A percentile compares a stretch with the other conserved stretches of the same genome.
These are phyloP conservation scores for Microdochium nivale DNA, from an alignment of 2,329 filamentous ascomycete species.

Conservation along the genomic window DNA sequence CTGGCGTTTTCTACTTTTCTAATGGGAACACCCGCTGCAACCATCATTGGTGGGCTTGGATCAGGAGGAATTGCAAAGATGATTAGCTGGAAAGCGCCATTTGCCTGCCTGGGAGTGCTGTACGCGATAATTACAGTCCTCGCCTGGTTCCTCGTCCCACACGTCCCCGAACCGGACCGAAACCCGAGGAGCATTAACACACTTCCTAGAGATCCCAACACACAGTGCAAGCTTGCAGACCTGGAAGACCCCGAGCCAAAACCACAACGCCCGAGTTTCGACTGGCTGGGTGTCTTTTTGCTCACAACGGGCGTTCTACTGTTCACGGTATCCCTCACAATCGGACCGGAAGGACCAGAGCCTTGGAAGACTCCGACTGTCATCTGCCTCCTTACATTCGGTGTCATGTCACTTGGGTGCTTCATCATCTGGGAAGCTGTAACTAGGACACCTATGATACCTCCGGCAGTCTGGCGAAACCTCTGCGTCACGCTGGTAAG, in stretches of 20 bases:
- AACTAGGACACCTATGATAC: slow-evolving; percentile 21
- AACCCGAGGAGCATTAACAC: slow-evolving; percentile 8
- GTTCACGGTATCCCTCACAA: slow-evolving; percentile 20
- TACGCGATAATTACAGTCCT: slow-evolving; percentile 16
- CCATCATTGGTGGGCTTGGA: slow-evolving; percentile 22
- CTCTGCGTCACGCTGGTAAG: slow-evolving; percentile 18
- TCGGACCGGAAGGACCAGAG: slow-evolving; percentile 20
- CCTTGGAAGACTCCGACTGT: slow-evolving; percentile 23
- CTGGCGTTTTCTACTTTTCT: slow-evolving; percentile 23
- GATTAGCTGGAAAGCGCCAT: slow-evolving; percentile 21
- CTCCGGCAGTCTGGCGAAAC: slow-evolving; percentile 18
- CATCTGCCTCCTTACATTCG: slow-evolving; percentile 19
- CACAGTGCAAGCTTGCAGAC: slow-evolving; percentile 11
- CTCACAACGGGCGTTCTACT: slow-evolving; percentile 19
- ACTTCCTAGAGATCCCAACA: slow-evolving; percentile 9
- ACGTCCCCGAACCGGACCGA: slow-evolving; percentile 12
- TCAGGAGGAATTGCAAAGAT: slow-evolving; percentile 18
- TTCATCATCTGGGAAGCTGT: slow-evolving; percentile 22
- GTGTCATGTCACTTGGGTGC: slow-evolving; percentile 17
- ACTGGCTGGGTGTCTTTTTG: slow-evolving; percentile 20
- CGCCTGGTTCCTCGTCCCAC: slow-evolving; percentile 17
- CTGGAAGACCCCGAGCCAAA: slow-evolving; percentile 7
- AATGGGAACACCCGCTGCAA: slow-evolving; percentile 21
- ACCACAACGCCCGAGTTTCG: slow-evolving; percentile 13
- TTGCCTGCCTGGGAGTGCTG: slow-evolving; percentile 18